Percentiles rank a stretch among this genome's conserved stretches.
Conservation (phyloP, 306 rosid genomes). For the Elaeagnus macrophylla region DNA sequence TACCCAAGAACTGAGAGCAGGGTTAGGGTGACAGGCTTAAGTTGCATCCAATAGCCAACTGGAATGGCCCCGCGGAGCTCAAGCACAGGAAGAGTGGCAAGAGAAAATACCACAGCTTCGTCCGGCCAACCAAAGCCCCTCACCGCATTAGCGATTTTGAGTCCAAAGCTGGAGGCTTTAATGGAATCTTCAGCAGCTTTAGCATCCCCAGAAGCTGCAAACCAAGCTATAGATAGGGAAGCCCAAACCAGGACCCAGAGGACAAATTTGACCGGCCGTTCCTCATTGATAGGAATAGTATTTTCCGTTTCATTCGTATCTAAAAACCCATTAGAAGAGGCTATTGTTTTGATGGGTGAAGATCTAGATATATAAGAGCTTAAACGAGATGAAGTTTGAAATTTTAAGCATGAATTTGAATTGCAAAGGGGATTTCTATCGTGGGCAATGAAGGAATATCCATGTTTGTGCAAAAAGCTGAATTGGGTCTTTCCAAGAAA, state of each 20-base stretch:
- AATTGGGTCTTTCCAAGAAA: too few species aligned
- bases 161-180: constrained; percentile 74
- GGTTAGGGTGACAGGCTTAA: constrained; percentile 51
- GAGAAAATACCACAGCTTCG: constrained; percentile 73
- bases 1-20: constrained; percentile 68
- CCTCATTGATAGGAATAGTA: constrained; percentile 29
- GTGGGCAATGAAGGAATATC: too few species aligned
- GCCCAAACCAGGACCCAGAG: constrained; percentile 76
- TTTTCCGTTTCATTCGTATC: constrained; percentile 33
- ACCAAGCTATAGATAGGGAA: constrained; percentile 70
- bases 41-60: constrained; percentile 91
- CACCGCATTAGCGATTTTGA: constrained; percentile 55
- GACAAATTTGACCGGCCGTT: constrained; percentile 45
- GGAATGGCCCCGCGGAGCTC: constrained; percentile 99
- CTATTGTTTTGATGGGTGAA: constrained; percentile 5
- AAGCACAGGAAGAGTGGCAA: constrained; percentile 81
- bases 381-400: too few species aligned
- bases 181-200: constrained; percentile 76
- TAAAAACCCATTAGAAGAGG: constrained; percentile 30
- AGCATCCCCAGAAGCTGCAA: constrained; percentile 74
- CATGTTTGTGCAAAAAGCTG: too few species aligned
- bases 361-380: too few species aligned
- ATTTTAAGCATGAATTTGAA: too few species aligned
- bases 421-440: too few species aligned
- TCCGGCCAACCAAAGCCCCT: constrained; percentile 65